Percentiles rank a stretch among this genome's conserved stretches.
These are phyloP conservation scores for Mycena kentingensis DNA, from an alignment of 768 basidiomycete genomes.

Conservation along the genomic window DNA sequence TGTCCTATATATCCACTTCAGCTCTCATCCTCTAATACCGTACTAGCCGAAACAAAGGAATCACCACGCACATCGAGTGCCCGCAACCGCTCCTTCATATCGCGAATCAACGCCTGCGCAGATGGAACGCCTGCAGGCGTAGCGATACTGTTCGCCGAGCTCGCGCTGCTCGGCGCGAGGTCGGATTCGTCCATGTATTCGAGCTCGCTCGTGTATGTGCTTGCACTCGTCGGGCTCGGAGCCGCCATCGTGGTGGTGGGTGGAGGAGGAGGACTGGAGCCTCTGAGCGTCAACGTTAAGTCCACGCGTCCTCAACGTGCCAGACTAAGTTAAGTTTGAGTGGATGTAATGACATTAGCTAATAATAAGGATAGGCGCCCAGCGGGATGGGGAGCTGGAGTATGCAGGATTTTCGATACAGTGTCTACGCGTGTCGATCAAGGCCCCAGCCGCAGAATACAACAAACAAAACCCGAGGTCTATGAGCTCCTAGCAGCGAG, in stretches of 20 bases:
- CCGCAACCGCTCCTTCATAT: constrained; percentile 34
- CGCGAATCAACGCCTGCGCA: constrained; percentile 18
- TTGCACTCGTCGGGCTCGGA: constrained; percentile 5
- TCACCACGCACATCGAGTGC: constrained; percentile 36
- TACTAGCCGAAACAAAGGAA: neutral
- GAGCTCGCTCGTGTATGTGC: constrained; percentile 11
- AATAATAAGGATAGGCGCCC: constrained; percentile 23
- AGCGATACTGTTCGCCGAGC: constrained; percentile 19
- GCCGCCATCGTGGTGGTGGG: constrained; percentile 1
- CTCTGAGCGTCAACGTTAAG: no score
- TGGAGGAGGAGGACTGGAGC: neutral
- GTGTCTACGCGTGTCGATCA: constrained; percentile 16
- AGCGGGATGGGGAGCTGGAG: no score
- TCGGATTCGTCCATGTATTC: constrained; percentile 6
- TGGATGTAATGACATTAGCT: constrained; percentile 8
- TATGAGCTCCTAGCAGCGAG: no score
- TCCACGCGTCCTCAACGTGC: constrained; percentile 23
- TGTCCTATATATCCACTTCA: constrained; percentile 32
- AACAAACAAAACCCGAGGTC: no score
- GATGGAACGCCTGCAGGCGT: constrained; percentile 19
- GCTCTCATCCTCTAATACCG: neutral
- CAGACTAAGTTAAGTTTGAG: neutral
- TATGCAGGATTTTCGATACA: constrained; percentile 18
- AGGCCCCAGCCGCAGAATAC: no score
- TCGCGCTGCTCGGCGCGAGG: constrained; percentile 11